Conservation (phyloP, 2,329 filamentous ascomycete genomes). For the Fusarium citri region DNA sequence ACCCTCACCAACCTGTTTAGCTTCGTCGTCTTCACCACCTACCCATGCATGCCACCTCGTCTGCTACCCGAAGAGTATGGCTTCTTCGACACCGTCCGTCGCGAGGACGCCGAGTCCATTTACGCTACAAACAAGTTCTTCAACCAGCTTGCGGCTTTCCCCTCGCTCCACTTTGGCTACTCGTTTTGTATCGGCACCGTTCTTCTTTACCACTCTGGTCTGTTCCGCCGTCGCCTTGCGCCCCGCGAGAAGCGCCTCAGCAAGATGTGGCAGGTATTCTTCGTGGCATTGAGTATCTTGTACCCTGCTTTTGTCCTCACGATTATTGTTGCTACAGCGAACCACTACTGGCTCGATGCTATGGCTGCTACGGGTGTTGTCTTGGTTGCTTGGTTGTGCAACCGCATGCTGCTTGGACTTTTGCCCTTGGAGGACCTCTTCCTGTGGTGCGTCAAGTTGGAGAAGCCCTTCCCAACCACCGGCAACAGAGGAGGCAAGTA, state of each 20-base stretch:
- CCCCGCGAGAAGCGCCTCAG: conserved; percentile 47
- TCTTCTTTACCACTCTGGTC: conserved; percentile 63
- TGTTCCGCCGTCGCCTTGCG: conserved; percentile 52
- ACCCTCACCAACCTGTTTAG: conserved; percentile 67
- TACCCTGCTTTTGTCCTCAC: conserved; percentile 66
- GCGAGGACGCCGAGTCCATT: conserved; percentile 62
- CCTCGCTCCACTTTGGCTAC: conserved; percentile 68
- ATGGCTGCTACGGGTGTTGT: conserved; percentile 72
- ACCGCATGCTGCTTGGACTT: conserved; percentile 67
- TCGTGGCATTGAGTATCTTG: conserved; percentile 56
- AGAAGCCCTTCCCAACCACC: conserved; percentile 70
- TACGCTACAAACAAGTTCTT: conserved; percentile 72
- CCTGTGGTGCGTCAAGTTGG: conserved; percentile 69
- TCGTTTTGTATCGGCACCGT: conserved; percentile 66
- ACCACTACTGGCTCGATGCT: conserved; percentile 74
- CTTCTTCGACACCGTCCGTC: conserved; percentile 69
- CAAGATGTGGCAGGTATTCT: conserved; percentile 47
- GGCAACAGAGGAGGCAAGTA: conserved; percentile 43
- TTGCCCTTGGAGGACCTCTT: conserved; percentile 74
- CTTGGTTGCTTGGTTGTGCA: conserved; percentile 66
- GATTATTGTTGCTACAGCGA: conserved; percentile 71
- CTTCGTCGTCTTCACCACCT: conserved; percentile 66
- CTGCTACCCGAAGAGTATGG: conserved; percentile 66
- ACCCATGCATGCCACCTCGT: conserved; percentile 68
- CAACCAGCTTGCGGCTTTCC: conserved; percentile 69